Evolutionary conservation across 345 rosid species (phyloP), one percentile per base, ranked within the genome.

Genomic region (Salix brachista): DNA sequence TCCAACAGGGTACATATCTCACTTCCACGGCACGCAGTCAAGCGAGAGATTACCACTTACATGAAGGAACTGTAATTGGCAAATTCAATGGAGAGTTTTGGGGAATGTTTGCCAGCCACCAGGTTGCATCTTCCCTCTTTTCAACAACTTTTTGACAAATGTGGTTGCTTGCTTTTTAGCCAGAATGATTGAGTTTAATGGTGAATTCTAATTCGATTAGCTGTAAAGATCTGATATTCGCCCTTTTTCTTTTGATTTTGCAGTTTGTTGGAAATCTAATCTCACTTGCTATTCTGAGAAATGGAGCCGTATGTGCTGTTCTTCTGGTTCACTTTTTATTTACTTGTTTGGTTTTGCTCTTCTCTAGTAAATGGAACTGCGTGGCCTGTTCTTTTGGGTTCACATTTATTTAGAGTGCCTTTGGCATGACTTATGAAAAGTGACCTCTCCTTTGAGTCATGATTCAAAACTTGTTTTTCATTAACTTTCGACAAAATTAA

Each of bases 71-170:
- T 0, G 81, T 93, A 4, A 89, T 95, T 28, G 99, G 99, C 56
- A 80, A 71, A 73, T 95, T 92, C 80, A 95, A 95, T 86, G 99
- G 99, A 34, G 97, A 89, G 44, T 95, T 95, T 80, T 95, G 99
- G 99, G 94, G 89, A 76, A 65, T 88, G 79, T 89, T 90, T 83
- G 97, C 97, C 70, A 69, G 87, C 84, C 93, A 95, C 84, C 97
- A 95, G 97, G 99, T 94, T 94, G 71, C 73, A 56, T 73, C 25
- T 42, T 71, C 71, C 28, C 56, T 44, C 42, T 82, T 70, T n/a
- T 39, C 11, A 32, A 21, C 25, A 44, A 32, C 39, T 71, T 72
- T 81, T 10, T 69, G 67, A 39, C 48, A 69, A 54, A 62, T 28
- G 17, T 26, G 26, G 28, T 65, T 65, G 48, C 76, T 34, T 41